Base-by-base conservation (phyloP, 2,329 filamentous ascomycete species). In the Fonsecaea erecta region DNA sequence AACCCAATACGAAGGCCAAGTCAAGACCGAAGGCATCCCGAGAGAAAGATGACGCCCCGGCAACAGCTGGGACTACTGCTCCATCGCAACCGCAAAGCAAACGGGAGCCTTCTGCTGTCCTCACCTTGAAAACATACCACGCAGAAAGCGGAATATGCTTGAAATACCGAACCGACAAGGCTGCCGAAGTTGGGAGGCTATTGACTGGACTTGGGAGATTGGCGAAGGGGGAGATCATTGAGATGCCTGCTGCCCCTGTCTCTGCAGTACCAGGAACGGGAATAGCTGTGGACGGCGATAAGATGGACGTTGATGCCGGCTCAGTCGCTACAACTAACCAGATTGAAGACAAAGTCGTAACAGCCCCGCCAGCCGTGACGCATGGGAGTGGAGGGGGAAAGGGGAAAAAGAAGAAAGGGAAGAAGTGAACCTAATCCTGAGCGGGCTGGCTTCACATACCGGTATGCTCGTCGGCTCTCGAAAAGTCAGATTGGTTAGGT, bases 131-230 rank as follows among this genome's bases (percentile, higher is more conserved):
- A 81, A 95, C 95, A 3, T 98, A 88, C 80, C 92, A 97, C 77
- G 90, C 95, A 0, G 82, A 81, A 48, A 90, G 88, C 61, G 95
- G 95, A 74, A 88, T 89, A 64, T 89, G 89, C 67, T 84, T 99
- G 68, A 96, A 97, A 80, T 98, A 97, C 83, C 85, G 87, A 75
- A 99, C 95, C 37, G 90, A 89, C 75, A 96, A 97, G 79, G 92
- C 90, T 21, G 91, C 92, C 21, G 94, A 98, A 79, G 93, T 99
- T 9, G 89, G 90, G 26, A 84, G 95, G 30, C 80, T 99, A 73
- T 86, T 99, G 63, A 86, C 87, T 58, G 86, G 89, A 51, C 78
- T 99, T 68, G 93, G 92, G 0, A 85, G 86, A 63, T 78, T 97
- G 71, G 92, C 89, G n/a, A 84, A 88, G 61, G 79, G 83, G 5